Base-by-base conservation (phyloP, 2,329 filamentous ascomycete species). In the Zasmidium angulare region DNA sequence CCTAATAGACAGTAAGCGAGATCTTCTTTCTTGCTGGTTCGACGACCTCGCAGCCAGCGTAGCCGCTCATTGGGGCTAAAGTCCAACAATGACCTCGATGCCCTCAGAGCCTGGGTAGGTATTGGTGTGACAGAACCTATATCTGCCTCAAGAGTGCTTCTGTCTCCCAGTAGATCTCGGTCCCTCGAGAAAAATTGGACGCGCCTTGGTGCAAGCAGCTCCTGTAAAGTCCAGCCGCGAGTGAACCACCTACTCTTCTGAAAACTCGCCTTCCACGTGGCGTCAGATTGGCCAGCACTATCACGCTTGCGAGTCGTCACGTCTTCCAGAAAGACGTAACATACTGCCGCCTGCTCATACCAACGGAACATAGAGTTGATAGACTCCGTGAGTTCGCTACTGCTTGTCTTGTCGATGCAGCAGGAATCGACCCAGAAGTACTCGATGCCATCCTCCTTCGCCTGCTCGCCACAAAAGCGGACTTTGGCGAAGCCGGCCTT, bases 301-400 rank as follows among this genome's bases (percentile, higher is more conserved):
- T 58, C 55, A 7, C 21, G 55, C 11, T 53, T 58, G 12, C 20
- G 36, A 20, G 17, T 29, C 2, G 50, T 19, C 1, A 56, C 54
- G 50, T 57, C 48, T 3, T 29, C 9, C 3, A 68, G 36, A 23
- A 61, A 64, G 2, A 57, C 66, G 47, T 58, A 63, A 50, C 66
- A 68, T 3, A 58, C 22, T 0, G 20, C 46, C 12, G 66, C 59
- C 7, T 55, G 19, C 20, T 49, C 24, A 53, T 67, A 68, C 60
- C 65, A 58, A 6, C 49, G 26, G 12, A 59, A 67, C 66, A 67
- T 67, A 1, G 64, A 65, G n/a, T 59, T 68, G 12, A 68, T 63
- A 2, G 65, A 59, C 55, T 66, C 64, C 2, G 51, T 47, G n/a
- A 68, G 47, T 21, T 68, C 66, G 11, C 59, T 47, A 20, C 40